Evolutionary conservation across 2,329 filamentous ascomycete genomes (phyloP).

Genomic region (Cercospora brassicicola): DNA sequence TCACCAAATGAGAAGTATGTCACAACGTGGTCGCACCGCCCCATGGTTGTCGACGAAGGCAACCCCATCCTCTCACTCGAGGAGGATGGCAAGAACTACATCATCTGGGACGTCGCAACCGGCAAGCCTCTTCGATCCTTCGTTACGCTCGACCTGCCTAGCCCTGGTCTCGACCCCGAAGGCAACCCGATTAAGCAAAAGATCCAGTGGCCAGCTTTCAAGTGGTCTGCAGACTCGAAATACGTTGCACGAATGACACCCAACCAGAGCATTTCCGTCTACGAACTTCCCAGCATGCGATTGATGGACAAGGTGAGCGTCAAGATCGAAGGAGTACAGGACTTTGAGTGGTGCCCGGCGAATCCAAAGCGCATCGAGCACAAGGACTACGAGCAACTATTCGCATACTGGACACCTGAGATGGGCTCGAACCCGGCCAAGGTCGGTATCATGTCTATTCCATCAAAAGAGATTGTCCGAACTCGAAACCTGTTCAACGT

Average conservation of each 20-base stretch:
- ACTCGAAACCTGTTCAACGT: conserved; percentile 98
- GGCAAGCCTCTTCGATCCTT: conserved; percentile 90
- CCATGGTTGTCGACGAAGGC: conserved; percentile 87
- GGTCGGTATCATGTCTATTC: conserved; percentile 93
- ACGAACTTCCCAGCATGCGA: conserved; percentile 85
- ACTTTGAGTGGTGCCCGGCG: conserved; percentile 96
- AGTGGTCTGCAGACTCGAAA: conserved; percentile 97
- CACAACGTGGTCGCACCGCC: conserved; percentile 93
- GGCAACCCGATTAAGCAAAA: conserved; percentile 77
- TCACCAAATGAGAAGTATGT: conserved; percentile 91
- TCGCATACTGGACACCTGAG: conserved; percentile 99
- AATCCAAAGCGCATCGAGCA: conserved; percentile 77
- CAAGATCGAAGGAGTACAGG: conserved; percentile 94
- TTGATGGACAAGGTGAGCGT: conserved; percentile 86
- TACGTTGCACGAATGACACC: conserved; percentile 92
- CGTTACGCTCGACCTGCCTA: conserved; percentile 78
- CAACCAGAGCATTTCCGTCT: conserved; percentile 84
- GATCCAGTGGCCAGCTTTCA: conserved; percentile 97
- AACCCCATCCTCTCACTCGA: conserved; percentile 74
- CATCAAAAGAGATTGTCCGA: conserved; percentile 89
- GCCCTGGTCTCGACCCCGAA: conserved; percentile 59
- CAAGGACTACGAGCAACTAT: conserved; percentile 90
- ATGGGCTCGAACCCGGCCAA: conserved; percentile 97
- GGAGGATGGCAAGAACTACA: conserved; percentile 98
- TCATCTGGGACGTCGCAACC: conserved; percentile 95